A percentile compares a stretch with the other conserved stretches of the same genome.
phyloP scores from a whole-genome alignment of 2,329 filamentous ascomycete species.

The Monilinia polystroma region DNA sequence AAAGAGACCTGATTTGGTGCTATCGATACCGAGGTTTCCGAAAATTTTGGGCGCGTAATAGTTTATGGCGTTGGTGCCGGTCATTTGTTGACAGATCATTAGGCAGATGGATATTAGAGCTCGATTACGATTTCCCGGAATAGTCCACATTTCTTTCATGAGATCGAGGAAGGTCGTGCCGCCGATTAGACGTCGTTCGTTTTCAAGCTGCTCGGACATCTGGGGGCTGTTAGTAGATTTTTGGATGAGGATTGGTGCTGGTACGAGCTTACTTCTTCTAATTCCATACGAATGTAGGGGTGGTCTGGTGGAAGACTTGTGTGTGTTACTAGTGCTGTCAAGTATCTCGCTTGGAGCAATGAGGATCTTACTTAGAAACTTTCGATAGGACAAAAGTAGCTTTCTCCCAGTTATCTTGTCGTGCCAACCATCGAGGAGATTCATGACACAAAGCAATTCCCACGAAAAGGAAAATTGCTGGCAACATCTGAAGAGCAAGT shows the following conservation, averaged over 20 bases:
- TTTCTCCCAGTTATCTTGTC: constrained; percentile 66
- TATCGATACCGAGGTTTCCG: constrained; percentile 58
- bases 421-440: constrained; percentile 66
- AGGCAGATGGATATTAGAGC: constrained; percentile 62
- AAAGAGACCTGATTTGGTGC: constrained; percentile 60
- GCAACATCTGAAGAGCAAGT: constrained; percentile 62
- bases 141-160: constrained; percentile 62
- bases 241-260: background rate
- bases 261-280: constrained; percentile 48
- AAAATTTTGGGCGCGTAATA: constrained; percentile 65
- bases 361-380: constrained; percentile 42
- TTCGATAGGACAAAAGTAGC: constrained; percentile 55
- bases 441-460: constrained; percentile 62
- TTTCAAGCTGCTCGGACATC: constrained; percentile 48
- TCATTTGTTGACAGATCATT: constrained; percentile 63
- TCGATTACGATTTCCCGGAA: constrained; percentile 59
- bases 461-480: constrained; percentile 58
- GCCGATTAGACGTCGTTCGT: constrained; percentile 50
- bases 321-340: constrained; percentile 44
- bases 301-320: constrained; percentile 52
- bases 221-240: constrained; percentile 16
- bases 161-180: constrained; percentile 50
- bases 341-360: constrained; percentile 19
- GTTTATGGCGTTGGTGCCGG: constrained; percentile 55
- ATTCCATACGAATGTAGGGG: constrained; percentile 52